A percentile compares a stretch with the other conserved stretches of the same genome.
These are phyloP conservation scores for Euphrasia confusa DNA, from an alignment of 257 asterid species.

Conservation along the genomic window DNA sequence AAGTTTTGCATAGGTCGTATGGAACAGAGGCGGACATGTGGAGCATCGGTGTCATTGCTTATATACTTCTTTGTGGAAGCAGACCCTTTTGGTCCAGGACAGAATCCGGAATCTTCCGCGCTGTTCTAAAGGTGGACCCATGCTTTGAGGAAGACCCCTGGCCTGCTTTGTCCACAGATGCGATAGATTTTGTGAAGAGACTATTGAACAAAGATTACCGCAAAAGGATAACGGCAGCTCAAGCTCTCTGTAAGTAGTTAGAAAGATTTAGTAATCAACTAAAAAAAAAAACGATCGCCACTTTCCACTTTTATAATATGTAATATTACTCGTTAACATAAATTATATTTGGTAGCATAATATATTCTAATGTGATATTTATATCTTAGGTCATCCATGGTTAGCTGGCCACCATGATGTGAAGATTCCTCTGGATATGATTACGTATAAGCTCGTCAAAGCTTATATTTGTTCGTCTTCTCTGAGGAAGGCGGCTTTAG, in stretches of 20 bases:
- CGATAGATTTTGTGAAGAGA: constrained; percentile 81
- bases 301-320: too few species aligned
- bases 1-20: constrained; percentile 80
- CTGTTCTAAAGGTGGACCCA: constrained; percentile 49
- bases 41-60: constrained; percentile 93
- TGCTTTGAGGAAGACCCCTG: constrained; percentile 74
- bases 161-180: constrained; percentile 76
- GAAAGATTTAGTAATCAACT: too few species aligned
- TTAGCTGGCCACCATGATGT: constrained; percentile 67
- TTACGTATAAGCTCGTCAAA: constrained; percentile 67
- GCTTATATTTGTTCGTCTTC: constrained; percentile 84
- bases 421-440: constrained; percentile 88
- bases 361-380: constrained; percentile 8
- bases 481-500: constrained; percentile 78
- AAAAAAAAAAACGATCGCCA: too few species aligned
- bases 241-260: constrained; percentile 70
- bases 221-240: constrained; percentile 80
- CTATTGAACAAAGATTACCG: constrained; percentile 82
- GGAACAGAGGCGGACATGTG: constrained; percentile 97
- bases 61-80: constrained; percentile 88
- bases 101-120: constrained; percentile 66
- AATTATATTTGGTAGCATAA: not conserved
- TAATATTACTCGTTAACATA: not conserved
- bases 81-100: constrained; percentile 75
- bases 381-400: constrained; percentile 91